A percentile compares a stretch with the other conserved stretches of the same genome.
Conservation (phyloP, 371 early-diverging fungal species). For the Apophysomyces ossiformis region DNA sequence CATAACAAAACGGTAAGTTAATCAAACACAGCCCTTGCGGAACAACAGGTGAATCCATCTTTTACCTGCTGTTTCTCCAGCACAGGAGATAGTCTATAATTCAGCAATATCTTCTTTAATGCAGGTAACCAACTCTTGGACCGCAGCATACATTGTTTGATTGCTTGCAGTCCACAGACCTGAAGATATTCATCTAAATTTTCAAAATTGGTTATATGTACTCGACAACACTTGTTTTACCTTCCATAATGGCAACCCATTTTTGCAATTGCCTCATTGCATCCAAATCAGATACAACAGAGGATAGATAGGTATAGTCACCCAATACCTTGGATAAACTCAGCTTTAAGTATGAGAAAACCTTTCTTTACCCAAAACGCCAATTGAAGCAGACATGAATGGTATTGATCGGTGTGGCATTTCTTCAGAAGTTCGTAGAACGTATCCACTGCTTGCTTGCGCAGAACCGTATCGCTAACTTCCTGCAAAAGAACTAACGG, state of each 20-base stretch:
- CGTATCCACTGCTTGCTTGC: conserved; percentile 25
- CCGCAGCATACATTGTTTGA: conserved; percentile 34
- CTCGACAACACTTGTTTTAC: conserved; percentile 19
- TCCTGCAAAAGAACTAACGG: conserved; percentile 16
- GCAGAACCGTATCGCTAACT: conserved; percentile 15
- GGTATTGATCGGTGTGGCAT: conserved; percentile 11
- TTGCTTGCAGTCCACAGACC: conserved; percentile 33
- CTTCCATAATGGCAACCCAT: conserved; percentile 34
- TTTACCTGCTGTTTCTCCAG: conserved; percentile 38
- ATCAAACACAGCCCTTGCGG: background rate
- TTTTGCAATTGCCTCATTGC: conserved; percentile 41
- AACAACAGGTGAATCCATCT: background rate
- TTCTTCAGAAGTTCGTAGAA: conserved; percentile 13
- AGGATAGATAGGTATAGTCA: conserved; percentile 38
- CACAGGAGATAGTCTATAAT: conserved; percentile 24
- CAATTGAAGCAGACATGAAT: conserved; percentile 24
- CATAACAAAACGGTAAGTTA: background rate
- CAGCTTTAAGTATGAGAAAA: too few species aligned
- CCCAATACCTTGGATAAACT: conserved; percentile 28
- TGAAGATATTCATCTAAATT: conserved; percentile 33
- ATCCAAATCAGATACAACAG: conserved; percentile 25
- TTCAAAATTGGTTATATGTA: background rate
- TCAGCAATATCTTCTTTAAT: conserved; percentile 23
- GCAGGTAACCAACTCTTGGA: conserved; percentile 34
- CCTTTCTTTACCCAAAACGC: conserved; percentile 26